phyloP scores from a whole-genome alignment of 164 flowering plant species.

The Malania oleifera region DNA sequence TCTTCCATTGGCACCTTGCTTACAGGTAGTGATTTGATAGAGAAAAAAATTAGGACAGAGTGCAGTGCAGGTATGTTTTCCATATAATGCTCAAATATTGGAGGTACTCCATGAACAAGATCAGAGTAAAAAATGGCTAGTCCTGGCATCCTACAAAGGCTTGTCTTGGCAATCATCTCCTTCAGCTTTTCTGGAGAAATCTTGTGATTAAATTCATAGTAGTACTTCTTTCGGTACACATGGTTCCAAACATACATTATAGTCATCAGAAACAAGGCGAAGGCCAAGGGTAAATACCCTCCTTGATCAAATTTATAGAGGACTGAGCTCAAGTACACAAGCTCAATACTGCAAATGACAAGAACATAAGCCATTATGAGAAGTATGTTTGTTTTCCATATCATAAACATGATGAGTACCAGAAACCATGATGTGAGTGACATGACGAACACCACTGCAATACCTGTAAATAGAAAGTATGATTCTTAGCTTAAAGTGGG shows the following conservation, averaged over 20 bases:
- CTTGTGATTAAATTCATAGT: slow-evolving; percentile 60
- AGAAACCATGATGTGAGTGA: slow-evolving; percentile 55
- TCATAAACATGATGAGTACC: slow-evolving; percentile 66
- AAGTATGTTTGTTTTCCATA: slow-evolving; percentile 70
- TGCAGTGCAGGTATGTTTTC: slow-evolving; percentile 66
- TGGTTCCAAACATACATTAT: slow-evolving; percentile 61
- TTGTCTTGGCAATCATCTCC: slow-evolving; percentile 25
- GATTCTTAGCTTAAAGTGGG: no score
- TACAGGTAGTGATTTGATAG: slow-evolving; percentile 70
- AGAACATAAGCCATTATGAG: slow-evolving; percentile 35
- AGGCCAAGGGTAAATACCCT: slow-evolving; percentile 69
- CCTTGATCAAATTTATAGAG: slow-evolving; percentile 74
- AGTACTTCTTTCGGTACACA: slow-evolving; percentile 54
- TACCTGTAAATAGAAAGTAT: slow-evolving; percentile 42
- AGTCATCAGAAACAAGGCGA: slow-evolving; percentile 39
- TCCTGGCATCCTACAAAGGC: slow-evolving; percentile 43
- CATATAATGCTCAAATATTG: slow-evolving; percentile 66
- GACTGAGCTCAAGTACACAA: slow-evolving; percentile 56
- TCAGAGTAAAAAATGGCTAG: slow-evolving; percentile 74
- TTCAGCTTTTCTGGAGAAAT: slow-evolving; percentile 38
- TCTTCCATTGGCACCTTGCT: slow-evolving; percentile 62
- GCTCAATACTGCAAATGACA: slow-evolving; percentile 46
- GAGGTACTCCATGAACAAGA: slow-evolving; percentile 80
- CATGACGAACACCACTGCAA: slow-evolving; percentile 69
- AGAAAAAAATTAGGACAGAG: slow-evolving; percentile 64